phyloP scores from a whole-genome alignment of 1,139 yeast species.

The Yamadazyma jaroonii region DNA sequence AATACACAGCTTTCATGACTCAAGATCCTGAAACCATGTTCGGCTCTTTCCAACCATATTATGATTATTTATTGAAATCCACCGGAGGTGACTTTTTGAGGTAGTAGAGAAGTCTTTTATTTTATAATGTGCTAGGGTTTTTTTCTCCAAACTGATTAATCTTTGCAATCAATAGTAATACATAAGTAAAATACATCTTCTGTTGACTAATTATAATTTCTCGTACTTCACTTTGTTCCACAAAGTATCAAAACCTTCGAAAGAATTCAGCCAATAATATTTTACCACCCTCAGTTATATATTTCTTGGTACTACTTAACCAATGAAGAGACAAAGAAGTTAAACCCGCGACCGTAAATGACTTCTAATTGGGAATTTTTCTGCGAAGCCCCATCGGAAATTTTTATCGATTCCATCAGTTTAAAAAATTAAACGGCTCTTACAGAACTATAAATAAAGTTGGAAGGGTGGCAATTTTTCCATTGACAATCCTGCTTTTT shows the following conservation, averaged over 20 bases:
- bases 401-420: conserved; percentile 1
- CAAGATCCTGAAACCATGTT: conserved; percentile 63
- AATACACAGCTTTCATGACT: conserved; percentile 33
- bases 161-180: no score
- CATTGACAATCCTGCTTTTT: no score
- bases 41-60: conserved; percentile 62
- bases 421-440: not conserved
- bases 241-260: no score
- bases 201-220: no score
- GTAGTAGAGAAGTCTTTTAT: no score
- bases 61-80: conserved; percentile 17
- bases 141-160: no score
- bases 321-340: not conserved
- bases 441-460: no score
- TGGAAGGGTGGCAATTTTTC: no score
- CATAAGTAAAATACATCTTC: no score
- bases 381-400: not conserved
- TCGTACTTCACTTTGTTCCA: no score
- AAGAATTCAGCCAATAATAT: no score
- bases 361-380: not conserved
- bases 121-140: no score
- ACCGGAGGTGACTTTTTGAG: conserved; percentile 2
- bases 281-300: not conserved
- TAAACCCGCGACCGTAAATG: not conserved
- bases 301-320: not conserved